Conservation (phyloP, 345 rosid species). For the Bruguiera parviflora region DNA sequence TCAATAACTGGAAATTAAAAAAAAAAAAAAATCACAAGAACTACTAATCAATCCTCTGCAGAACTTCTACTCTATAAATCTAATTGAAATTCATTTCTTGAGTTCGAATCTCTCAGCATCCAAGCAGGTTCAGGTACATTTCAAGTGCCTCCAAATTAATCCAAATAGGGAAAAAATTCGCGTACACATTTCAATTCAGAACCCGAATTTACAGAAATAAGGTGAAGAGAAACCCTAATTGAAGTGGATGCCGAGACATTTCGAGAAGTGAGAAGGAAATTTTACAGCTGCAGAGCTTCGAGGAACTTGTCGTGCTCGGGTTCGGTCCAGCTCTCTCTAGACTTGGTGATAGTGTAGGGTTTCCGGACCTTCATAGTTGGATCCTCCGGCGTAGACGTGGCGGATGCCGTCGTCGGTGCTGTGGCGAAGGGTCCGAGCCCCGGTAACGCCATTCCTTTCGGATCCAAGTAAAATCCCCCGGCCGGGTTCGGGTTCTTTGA, state of each 20-base stretch:
- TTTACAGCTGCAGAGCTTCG: conserved; percentile 90
- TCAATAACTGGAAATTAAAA: no score
- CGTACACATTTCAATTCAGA: not conserved
- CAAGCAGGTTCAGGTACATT: not conserved
- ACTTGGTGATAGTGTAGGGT: conserved; percentile 84
- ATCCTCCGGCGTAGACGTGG: conserved; percentile 46
- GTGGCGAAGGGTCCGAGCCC: conserved; percentile 48
- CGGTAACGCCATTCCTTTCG: conserved; percentile 62
- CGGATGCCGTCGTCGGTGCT: conserved; percentile 29
- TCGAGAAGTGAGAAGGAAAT: conserved; percentile 12
- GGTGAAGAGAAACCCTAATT: conserved; percentile 11
- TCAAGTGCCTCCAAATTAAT: not conserved
- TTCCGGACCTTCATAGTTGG: conserved; percentile 68
- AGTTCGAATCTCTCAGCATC: not conserved
- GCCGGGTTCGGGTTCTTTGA: conserved; percentile 60
- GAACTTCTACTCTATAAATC: not conserved
- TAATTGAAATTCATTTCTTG: not conserved
- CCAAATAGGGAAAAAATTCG: not conserved
- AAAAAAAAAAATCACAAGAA: no score
- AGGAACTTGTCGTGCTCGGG: conserved; percentile 97
- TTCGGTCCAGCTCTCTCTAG: conserved; percentile 93
- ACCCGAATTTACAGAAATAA: not conserved
- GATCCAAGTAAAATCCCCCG: conserved; percentile 64
- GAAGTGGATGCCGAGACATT: not conserved
- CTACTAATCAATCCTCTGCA: no score